These are phyloP conservation scores for Pythium dissotocum DNA, from an alignment of 352 stramenopile species.

Conservation along the genomic window DNA sequence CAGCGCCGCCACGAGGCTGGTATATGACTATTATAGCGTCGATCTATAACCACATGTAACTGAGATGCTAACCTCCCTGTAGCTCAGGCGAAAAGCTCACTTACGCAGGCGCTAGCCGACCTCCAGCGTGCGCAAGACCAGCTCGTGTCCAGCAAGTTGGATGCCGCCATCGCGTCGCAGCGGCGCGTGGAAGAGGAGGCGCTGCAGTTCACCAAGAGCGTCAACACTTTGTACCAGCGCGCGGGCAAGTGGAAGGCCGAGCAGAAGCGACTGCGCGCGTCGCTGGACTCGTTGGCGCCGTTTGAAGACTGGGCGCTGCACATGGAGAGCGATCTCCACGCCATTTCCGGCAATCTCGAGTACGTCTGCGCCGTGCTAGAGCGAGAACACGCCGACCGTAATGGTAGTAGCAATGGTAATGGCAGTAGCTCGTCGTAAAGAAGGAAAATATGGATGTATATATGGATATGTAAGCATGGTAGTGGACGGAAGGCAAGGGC, in stretches of 20 bases:
- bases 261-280: conserved; percentile 55
- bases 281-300: conserved; percentile 48
- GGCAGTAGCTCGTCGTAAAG: neutral
- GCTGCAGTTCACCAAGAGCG: conserved; percentile 59
- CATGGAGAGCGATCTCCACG: conserved; percentile 50
- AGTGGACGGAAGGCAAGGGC: neutral
- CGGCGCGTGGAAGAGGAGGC: conserved; percentile 60
- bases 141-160: conserved; percentile 48
- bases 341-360: conserved; percentile 64
- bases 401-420: conserved; percentile 2
- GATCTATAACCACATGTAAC: too few relatives aligned
- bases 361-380: conserved; percentile 71
- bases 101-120: conserved; percentile 36
- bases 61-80: neutral
- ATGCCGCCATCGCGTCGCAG: conserved; percentile 52
- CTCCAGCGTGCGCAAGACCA: conserved; percentile 49
- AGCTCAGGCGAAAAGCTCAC: conserved; percentile 23
- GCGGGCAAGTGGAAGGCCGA: conserved; percentile 68
- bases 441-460: neutral
- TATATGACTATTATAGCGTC: neutral
- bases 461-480: neutral
- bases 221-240: conserved; percentile 58
- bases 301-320: conserved; percentile 58
- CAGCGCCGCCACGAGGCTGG: conserved; percentile 22
- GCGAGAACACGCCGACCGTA: conserved; percentile 19